phyloP scores from a whole-genome alignment of 805 yeast species.

The Scheffersomyces lignosus region DNA sequence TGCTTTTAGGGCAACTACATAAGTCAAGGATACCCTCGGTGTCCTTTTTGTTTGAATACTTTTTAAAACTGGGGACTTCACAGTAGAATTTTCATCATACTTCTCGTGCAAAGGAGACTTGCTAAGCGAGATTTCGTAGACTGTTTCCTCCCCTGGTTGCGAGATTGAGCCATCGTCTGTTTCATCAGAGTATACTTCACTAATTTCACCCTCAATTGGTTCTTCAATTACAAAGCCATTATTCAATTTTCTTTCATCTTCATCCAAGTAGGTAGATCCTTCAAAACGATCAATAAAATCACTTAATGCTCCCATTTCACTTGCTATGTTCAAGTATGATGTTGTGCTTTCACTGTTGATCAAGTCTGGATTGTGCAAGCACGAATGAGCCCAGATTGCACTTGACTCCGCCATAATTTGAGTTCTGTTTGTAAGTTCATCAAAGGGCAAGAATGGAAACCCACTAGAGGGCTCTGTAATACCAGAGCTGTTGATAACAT shows the following conservation, averaged over 20 bases:
- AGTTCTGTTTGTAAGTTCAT: constrained; percentile 34
- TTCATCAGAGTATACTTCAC: not conserved
- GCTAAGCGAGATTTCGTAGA: not conserved
- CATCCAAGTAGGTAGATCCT: constrained; percentile 27
- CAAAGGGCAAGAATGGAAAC: constrained; percentile 73
- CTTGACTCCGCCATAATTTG: constrained; percentile 70
- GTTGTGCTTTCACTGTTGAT: constrained; percentile 46
- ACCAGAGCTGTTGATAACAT: constrained; percentile 44
- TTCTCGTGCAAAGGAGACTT: constrained; percentile 1
- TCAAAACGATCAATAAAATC: constrained; percentile 37
- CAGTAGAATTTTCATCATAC: constrained; percentile 7
- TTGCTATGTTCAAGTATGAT: constrained; percentile 52
- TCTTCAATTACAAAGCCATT: not conserved
- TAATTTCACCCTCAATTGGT: not conserved
- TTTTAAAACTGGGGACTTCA: constrained; percentile 23
- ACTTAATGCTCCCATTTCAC: constrained; percentile 29
- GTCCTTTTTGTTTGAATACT: constrained; percentile 7
- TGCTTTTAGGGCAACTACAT: constrained; percentile 64
- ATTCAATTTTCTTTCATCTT: not conserved
- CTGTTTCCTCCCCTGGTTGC: constrained; percentile 33
- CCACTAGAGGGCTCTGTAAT: constrained; percentile 19
- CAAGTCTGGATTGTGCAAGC: constrained; percentile 43
- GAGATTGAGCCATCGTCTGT: constrained; percentile 5
- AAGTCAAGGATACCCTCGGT: constrained; percentile 45
- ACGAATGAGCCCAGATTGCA: constrained; percentile 67